Conservation (phyloP, 805 yeast genomes). For the Cyberlindnera euphorbiiphila region DNA sequence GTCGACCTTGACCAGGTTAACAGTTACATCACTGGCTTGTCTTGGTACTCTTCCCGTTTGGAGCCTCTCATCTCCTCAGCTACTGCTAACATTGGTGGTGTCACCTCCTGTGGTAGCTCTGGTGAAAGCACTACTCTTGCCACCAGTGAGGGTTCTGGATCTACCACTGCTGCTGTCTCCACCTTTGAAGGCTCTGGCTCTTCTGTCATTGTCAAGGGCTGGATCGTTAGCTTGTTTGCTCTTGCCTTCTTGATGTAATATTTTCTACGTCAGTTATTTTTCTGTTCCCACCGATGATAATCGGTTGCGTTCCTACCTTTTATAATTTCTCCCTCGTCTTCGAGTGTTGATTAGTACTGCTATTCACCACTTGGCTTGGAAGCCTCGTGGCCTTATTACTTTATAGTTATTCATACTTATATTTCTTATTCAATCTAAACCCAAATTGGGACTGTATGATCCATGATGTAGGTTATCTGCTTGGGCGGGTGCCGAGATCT, state of each 20-base stretch:
- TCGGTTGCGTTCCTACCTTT: too few relatives aligned
- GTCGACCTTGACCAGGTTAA: constrained; percentile 27
- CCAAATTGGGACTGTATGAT: too few relatives aligned
- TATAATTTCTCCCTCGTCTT: too few relatives aligned
- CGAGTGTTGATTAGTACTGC: too few relatives aligned
- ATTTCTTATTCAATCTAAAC: too few relatives aligned
- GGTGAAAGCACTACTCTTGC: background rate
- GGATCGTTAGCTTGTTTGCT: constrained; percentile 3
- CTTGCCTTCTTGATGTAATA: background rate
- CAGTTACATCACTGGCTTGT: constrained; percentile 29
- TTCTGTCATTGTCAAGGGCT: background rate
- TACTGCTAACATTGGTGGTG: constrained; percentile 8
- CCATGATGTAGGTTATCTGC: too few relatives aligned
- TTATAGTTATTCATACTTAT: too few relatives aligned
- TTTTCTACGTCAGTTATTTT: background rate
- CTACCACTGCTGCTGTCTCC: constrained; percentile 1
- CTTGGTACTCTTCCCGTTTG: constrained; percentile 31
- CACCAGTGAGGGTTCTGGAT: background rate
- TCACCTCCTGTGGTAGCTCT: constrained; percentile 3
- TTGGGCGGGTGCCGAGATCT: too few relatives aligned
- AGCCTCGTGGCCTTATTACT: too few relatives aligned
- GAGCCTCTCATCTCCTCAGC: constrained; percentile 15
- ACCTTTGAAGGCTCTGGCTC: constrained; percentile 5
- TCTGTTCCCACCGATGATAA: too few relatives aligned
- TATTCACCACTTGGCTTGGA: too few relatives aligned